These are phyloP conservation scores for Myxozyma monticola DNA, from an alignment of 805 yeast genomes.

Conservation along the genomic window DNA sequence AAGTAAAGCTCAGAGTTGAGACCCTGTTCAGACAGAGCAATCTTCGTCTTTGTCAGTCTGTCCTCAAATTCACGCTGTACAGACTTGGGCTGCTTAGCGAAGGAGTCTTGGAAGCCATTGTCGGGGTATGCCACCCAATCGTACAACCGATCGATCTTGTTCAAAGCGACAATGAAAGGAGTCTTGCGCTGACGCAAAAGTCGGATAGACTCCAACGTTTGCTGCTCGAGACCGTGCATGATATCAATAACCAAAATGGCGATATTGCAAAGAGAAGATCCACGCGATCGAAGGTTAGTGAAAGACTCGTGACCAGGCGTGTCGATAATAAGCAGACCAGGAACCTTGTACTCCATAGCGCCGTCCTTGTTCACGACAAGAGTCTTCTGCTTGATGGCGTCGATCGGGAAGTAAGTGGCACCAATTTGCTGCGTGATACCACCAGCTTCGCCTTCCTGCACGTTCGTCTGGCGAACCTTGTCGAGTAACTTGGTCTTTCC, in stretches of 20 bases:
- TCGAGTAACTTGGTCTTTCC: slow-evolving; percentile 98
- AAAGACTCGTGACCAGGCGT: slow-evolving; percentile 99
- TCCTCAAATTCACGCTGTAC: slow-evolving; percentile 92
- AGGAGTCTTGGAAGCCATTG: slow-evolving; percentile 94
- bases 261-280: slow-evolving; percentile 98
- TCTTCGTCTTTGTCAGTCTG: slow-evolving; percentile 78
- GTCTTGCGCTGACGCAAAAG: slow-evolving; percentile 95
- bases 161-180: slow-evolving; percentile 94
- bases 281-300: slow-evolving; percentile 95
- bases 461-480: slow-evolving; percentile 97
- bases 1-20: slow-evolving; percentile 94
- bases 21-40: slow-evolving; percentile 95
- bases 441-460: slow-evolving; percentile 99
- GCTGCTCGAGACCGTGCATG: slow-evolving; percentile 99
- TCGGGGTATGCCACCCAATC: slow-evolving; percentile 91
- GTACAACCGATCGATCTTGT: slow-evolving; percentile 95
- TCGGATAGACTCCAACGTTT: slow-evolving; percentile 90
- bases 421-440: slow-evolving; percentile 99
- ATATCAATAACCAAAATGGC: slow-evolving; percentile 98
- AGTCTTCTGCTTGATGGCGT: slow-evolving; percentile 87
- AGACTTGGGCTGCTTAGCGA: slow-evolving; percentile 73
- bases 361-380: slow-evolving; percentile 85
- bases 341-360: slow-evolving; percentile 81
- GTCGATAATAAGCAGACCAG: slow-evolving; percentile 94
- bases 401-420: slow-evolving; percentile 99